Base-by-base conservation (phyloP, 805 yeast genomes). In the Saccharomycopsis synnaedendra region DNA sequence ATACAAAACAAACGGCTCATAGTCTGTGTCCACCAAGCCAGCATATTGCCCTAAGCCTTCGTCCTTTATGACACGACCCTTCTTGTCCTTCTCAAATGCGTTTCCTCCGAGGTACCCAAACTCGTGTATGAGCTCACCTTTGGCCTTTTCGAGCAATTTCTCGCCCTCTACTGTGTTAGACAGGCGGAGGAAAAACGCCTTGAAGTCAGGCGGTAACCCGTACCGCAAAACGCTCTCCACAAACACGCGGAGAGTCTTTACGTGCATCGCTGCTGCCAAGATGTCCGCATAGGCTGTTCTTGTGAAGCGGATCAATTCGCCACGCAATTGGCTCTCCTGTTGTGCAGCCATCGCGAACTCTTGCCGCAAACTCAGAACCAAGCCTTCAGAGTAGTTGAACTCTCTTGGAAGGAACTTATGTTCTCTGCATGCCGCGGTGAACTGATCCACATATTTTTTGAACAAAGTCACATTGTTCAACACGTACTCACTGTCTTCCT, bases 191-290 rank as follows among this genome's bases (percentile, higher is more conserved):
- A 72, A 63, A 56, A 58, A 75, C 44, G 71, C 67, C 59, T 78
- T 75, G 64, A 90, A 93, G 58, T 82, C 83, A 32, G 97, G 97
- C 35, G 98, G 99, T 55, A 93, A 75, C 0, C 99, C 99, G 64
- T 93, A 93, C 66, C 99, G 81, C 63, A 93, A 74, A 10, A 93
- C 96, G 44, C 88, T 76, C 68, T 93, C 99, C 37, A 90, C 96
- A 64, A 84, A 93, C 19, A 85, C 74, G 56, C 97, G 80, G 46
- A 93, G 72, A 3, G 85, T 78, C 66, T 88, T 88, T 56, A 93
- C 76, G 65, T 93, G 98, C 60, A 85, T 72, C 96, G 96, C 88
- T 55, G 83, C 78, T 56, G 85, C 72, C 53, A 85, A 71, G 45
- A 89, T 78, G 59, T 93, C 97, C 29, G 84, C 73, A 63, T 83